Evolutionary conservation across 2,329 filamentous ascomycete species (phyloP).

Genomic region (Aureobasidium sp.): DNA sequence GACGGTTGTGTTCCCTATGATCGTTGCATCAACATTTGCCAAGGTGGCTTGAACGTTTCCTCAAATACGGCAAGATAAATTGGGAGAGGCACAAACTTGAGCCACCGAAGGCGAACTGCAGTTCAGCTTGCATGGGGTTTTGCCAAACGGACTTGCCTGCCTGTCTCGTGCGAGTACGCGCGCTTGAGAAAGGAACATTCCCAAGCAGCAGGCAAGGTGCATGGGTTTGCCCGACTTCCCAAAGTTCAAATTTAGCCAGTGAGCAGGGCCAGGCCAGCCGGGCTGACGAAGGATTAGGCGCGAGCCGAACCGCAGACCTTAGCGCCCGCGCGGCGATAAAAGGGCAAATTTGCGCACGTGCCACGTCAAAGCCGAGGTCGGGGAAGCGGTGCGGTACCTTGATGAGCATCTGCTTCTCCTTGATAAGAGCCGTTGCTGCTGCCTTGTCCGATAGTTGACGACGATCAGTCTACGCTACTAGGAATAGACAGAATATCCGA

Average conservation of each 20-base stretch:
- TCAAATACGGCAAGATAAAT: background rate
- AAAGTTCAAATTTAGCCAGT: background rate
- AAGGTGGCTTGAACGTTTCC: constrained; percentile 24
- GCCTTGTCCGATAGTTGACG: background rate
- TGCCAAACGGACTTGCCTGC: background rate
- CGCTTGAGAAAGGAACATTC: background rate
- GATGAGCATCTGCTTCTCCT: background rate
- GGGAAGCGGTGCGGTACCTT: background rate
- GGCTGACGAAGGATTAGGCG: constrained; percentile 10
- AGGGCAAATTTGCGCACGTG: background rate
- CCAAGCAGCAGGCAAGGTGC: background rate
- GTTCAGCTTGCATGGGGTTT: background rate
- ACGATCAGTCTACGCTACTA: background rate
- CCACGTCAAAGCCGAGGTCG: constrained; percentile 2
- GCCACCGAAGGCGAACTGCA: background rate
- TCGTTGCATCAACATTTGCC: constrained; percentile 62
- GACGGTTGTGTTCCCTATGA: constrained; percentile 59
- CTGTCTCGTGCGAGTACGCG: background rate
- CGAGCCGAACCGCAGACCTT: constrained; percentile 10
- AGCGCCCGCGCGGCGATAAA: constrained; percentile 4
- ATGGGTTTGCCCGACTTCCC: background rate
- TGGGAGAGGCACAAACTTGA: background rate
- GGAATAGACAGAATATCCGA: background rate
- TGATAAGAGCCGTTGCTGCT: background rate
- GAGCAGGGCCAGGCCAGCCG: background rate